Percentiles rank a stretch among this genome's conserved stretches.
Conservation (phyloP, 352 stramenopile species). For the Phytophthora melonis region DNA sequence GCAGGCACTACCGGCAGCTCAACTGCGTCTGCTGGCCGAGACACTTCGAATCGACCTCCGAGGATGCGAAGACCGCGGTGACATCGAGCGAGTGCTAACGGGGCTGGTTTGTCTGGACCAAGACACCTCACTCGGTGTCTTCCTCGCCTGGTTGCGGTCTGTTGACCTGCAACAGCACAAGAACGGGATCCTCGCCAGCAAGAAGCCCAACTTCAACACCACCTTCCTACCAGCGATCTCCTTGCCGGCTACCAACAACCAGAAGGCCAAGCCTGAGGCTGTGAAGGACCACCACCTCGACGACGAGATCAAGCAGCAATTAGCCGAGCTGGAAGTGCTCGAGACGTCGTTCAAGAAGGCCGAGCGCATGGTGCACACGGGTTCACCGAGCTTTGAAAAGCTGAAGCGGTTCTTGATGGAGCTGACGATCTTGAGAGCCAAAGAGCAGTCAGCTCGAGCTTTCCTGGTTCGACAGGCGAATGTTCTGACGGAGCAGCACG, state of each 20-base stretch:
- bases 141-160: constrained; percentile 70
- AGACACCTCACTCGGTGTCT: constrained; percentile 76
- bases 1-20: constrained; percentile 51
- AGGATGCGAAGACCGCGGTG: constrained; percentile 61
- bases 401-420: constrained; percentile 77
- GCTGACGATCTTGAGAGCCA: constrained; percentile 61
- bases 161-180: constrained; percentile 36
- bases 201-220: constrained; percentile 60
- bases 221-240: constrained; percentile 73
- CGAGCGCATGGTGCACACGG: constrained; percentile 64
- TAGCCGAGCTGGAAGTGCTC: constrained; percentile 54
- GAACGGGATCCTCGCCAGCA: constrained; percentile 27
- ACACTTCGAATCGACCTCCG: constrained; percentile 73
- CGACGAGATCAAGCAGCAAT: constrained; percentile 56
- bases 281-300: constrained; percentile 70
- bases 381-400: constrained; percentile 75
- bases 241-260: constrained; percentile 9
- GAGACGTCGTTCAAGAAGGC: constrained; percentile 72
- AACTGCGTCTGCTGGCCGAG: constrained; percentile 60
- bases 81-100: constrained; percentile 71
- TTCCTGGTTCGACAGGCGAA: constrained; percentile 67
- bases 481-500: constrained; percentile 57
- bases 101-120: constrained; percentile 77
- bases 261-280: constrained; percentile 14
- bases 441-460: constrained; percentile 63